A percentile compares a stretch with the other conserved stretches of the same genome.
Evolutionary conservation across 257 asterid genomes (phyloP).

Genomic region (Eustoma russellianum): DNA sequence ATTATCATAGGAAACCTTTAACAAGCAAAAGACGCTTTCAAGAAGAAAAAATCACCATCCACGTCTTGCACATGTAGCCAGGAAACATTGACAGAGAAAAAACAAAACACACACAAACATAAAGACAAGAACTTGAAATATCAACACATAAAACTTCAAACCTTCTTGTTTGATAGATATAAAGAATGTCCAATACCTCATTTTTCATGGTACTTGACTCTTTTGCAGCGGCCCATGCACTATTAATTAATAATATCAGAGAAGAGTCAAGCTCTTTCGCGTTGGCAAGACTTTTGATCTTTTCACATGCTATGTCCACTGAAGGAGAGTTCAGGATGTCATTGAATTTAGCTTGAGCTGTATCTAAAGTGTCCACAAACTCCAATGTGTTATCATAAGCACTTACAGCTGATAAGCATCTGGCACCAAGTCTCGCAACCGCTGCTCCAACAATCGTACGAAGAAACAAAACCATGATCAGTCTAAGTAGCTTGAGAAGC

Average conservation of each 20-base stretch:
- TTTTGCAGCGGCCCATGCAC: slow-evolving; percentile 90
- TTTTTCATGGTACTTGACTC: slow-evolving; percentile 71
- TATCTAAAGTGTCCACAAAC: slow-evolving; percentile 71
- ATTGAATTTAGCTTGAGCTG: slow-evolving; percentile 84
- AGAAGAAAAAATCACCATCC: too few species aligned
- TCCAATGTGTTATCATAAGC: slow-evolving; percentile 87
- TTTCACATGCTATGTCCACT: slow-evolving; percentile 74
- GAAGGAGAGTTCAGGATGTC: slow-evolving; percentile 76
- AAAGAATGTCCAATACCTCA: slow-evolving; percentile 41
- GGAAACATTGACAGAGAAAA: too few species aligned
- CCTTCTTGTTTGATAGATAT: too few species aligned
- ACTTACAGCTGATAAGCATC: slow-evolving; percentile 88
- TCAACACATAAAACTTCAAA: background rate
- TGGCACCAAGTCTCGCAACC: slow-evolving; percentile 74
- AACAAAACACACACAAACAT: too few species aligned
- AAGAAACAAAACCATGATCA: background rate
- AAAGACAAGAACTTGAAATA: background rate
- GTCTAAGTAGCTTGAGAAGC: too few species aligned
- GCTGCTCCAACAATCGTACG: slow-evolving; percentile 40
- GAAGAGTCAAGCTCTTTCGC: slow-evolving; percentile 87
- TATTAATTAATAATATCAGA: slow-evolving; percentile 70
- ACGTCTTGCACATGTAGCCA: too few species aligned
- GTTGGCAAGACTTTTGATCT: slow-evolving; percentile 78
- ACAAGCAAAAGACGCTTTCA: too few species aligned
- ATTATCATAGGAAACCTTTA: too few species aligned